A percentile compares a stretch with the other conserved stretches of the same genome.
These are phyloP conservation scores for Lentinula sp. DNA, from an alignment of 768 basidiomycete species.

Conservation along the genomic window DNA sequence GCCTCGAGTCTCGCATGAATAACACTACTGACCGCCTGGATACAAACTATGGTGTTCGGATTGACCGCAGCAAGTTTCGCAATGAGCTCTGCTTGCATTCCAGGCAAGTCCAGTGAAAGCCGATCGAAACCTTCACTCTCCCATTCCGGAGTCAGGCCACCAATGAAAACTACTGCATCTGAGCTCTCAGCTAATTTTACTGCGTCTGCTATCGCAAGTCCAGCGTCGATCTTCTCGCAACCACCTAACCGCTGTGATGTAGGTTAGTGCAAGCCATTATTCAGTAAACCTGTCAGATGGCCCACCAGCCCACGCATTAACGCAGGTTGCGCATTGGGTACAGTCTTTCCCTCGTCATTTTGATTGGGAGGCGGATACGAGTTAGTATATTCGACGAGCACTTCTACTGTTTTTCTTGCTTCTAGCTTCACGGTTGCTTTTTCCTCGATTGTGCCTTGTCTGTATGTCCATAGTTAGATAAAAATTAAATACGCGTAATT, in stretches of 20 bases:
- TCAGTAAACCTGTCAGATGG: background rate
- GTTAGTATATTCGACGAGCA: slow-evolving; percentile 65
- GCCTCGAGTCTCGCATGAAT: background rate
- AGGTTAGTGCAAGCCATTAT: background rate
- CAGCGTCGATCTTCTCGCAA: slow-evolving; percentile 52
- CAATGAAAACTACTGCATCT: slow-evolving; percentile 55
- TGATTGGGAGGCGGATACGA: slow-evolving; percentile 36
- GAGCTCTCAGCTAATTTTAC: slow-evolving; percentile 44
- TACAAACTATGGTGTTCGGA: slow-evolving; percentile 49
- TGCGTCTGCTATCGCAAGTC: slow-evolving; percentile 50
- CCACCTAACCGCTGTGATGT: slow-evolving; percentile 57
- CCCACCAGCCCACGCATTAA: slow-evolving; percentile 62
- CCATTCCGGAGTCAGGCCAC: slow-evolving; percentile 65
- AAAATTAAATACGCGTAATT: background rate
- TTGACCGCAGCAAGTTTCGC: slow-evolving; percentile 45
- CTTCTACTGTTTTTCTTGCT: slow-evolving; percentile 40
- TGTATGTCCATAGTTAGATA: slow-evolving; percentile 10
- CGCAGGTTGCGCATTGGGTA: slow-evolving; percentile 47
- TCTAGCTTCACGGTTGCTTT: slow-evolving; percentile 41
- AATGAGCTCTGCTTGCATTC: slow-evolving; percentile 55
- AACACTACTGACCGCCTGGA: slow-evolving; percentile 46
- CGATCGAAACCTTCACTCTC: slow-evolving; percentile 75
- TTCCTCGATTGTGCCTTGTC: slow-evolving; percentile 63
- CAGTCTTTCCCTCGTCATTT: slow-evolving; percentile 34
- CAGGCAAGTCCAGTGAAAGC: slow-evolving; percentile 53